These are phyloP conservation scores for Beauveria scarabaeidicola DNA, from an alignment of 2,329 filamentous ascomycete genomes.

Conservation along the genomic window DNA sequence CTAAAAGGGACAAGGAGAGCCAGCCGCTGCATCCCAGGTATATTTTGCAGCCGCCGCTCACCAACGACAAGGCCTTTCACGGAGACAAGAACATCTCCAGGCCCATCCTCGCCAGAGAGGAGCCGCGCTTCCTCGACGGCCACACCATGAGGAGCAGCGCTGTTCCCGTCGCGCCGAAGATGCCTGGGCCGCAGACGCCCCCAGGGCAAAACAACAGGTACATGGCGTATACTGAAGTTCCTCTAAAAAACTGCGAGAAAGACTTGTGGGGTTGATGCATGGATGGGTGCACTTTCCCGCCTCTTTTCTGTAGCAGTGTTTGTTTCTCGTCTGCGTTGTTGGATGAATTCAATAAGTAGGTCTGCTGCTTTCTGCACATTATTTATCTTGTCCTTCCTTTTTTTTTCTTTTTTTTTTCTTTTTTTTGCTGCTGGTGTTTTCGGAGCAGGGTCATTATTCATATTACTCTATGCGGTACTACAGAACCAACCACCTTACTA, in stretches of 20 bases:
- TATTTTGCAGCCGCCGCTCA: constrained; percentile 21
- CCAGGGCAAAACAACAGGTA: constrained; percentile 6
- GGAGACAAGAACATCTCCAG: constrained; percentile 8
- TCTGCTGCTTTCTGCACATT: not conserved
- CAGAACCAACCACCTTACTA: not conserved
- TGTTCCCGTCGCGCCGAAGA: not conserved
- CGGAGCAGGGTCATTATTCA: not conserved
- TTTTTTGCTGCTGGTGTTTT: not conserved
- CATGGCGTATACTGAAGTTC: constrained; percentile 19
- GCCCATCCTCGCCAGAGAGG: constrained; percentile 12
- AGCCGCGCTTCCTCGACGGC: not conserved
- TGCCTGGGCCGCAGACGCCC: not conserved
- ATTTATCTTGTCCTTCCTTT: not conserved
- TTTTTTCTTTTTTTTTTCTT: not conserved
- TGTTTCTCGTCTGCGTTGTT: not conserved
- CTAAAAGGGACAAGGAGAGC: constrained; percentile 33
- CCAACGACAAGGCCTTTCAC: constrained; percentile 17
- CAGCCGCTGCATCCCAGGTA: constrained; percentile 26
- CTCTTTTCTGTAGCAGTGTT: not conserved
- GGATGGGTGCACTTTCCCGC: not conserved
- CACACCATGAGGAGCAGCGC: constrained; percentile 13
- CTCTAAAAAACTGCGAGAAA: constrained; percentile 28
- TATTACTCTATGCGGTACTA: not conserved
- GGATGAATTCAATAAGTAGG: no score
- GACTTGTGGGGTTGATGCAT: constrained; percentile 23